Base-by-base conservation (phyloP, 2,329 filamentous ascomycete species). In the Alternaria sp. region DNA sequence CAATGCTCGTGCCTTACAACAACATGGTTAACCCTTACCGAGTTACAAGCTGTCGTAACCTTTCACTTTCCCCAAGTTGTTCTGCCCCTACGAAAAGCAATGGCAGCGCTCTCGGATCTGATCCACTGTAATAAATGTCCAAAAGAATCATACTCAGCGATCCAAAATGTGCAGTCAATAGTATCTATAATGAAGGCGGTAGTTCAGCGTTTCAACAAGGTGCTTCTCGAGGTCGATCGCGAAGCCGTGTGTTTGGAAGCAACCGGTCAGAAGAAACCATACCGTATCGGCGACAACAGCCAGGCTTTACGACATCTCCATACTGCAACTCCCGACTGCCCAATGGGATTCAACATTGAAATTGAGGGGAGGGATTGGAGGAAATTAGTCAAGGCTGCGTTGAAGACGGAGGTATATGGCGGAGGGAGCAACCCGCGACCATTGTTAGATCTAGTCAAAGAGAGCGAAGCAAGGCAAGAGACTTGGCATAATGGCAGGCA, bases 161-260 rank as follows among this genome's bases (percentile, higher is more conserved):
- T 81, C 4, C 81, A 83, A 55, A 84, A 83, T 61, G 72, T 77
- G 0, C 76, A 80, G 34, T 71, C 80, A 5, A 65, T 82, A 9
- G 70, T 73, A 8, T 75, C 79, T 1, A 69, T 84, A 3, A 69
- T 82, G 14, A 74, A 78, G 56, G 75, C 75, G 23, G 68, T 83
- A 24, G 72, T 76, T 2, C 77, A 80, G 44, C 75, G 78, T 40
- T 82, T 80, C 65, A 66, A 72, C 45, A 78, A 77, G 55, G 65
- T 80, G 0, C 72, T 84, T 2, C 49, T 63, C 1, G 67, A 72
- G 23, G 79, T 84, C 52, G 76, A 80, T 33, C 56, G 57, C 9
- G 80, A 82, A 63, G 72, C 79, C 0, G 52, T 54, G n/a, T 62
- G 70, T 0, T 75, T 79, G 7, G 66, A 72, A 10, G 49, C 51